A percentile compares a stretch with the other conserved stretches of the same genome.
Conservation (phyloP, 1,139 yeast species). For the Hemisphaericaspora xylofermentans region DNA sequence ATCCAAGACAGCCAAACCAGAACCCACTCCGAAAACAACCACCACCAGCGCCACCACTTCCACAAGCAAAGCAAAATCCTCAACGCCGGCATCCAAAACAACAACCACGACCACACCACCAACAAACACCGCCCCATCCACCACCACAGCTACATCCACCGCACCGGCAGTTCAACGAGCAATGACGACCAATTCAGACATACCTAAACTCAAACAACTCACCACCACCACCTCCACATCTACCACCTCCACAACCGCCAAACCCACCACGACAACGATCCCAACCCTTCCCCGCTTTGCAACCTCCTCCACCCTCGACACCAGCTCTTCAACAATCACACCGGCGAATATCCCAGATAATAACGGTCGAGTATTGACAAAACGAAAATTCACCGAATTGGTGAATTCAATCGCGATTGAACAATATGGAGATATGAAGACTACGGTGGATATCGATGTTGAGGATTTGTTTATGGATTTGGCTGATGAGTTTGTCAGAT, state of each 20-base stretch:
- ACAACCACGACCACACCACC: slow-evolving; percentile 10
- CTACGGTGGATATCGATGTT: slow-evolving; percentile 93
- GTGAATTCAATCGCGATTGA: slow-evolving; percentile 80
- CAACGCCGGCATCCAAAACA: slow-evolving; percentile 11
- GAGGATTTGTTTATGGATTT: slow-evolving; percentile 86
- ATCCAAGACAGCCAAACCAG: slow-evolving; percentile 1
- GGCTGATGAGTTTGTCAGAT: slow-evolving; percentile 92
- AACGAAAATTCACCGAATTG: slow-evolving; percentile 82
- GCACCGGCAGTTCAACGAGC: slow-evolving; percentile 8
- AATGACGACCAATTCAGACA: slow-evolving; percentile 2
- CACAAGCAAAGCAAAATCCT: slow-evolving; percentile 8
- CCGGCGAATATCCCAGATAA: slow-evolving; percentile 40
- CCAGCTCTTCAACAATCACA: slow-evolving; percentile 9
- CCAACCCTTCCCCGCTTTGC: not conserved
- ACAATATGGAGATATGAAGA: slow-evolving; percentile 78
- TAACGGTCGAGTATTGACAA: slow-evolving; percentile 81
- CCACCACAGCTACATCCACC: slow-evolving; percentile 10
- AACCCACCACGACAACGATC: slow-evolving; percentile 3
- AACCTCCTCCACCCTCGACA: not conserved
- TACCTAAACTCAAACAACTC: slow-evolving; percentile 1
- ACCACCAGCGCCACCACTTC: not conserved
- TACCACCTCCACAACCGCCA: slow-evolving; percentile 1
- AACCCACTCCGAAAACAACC: slow-evolving; percentile 9
- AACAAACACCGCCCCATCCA: slow-evolving; percentile 13
- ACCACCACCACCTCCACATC: not conserved